Evolutionary conservation across 129 eudicot species (phyloP).

Genomic region (Flaveria brownii): DNA sequence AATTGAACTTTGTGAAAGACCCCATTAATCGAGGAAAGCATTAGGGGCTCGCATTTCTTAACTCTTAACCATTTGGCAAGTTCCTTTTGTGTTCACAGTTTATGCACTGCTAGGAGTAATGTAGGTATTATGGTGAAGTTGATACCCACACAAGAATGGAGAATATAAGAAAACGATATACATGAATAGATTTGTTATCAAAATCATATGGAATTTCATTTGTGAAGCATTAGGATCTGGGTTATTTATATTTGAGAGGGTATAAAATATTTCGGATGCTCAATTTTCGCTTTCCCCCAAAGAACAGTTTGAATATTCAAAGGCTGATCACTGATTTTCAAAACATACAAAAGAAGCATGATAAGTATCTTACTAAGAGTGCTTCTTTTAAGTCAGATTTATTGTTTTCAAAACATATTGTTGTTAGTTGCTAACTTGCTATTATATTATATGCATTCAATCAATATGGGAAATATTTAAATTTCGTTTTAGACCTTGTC

Average conservation of each 20-base stretch:
- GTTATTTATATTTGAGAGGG: not conserved
- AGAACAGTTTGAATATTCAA: not conserved
- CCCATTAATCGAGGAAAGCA: not conserved
- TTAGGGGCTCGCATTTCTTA: not conserved
- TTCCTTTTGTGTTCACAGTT: not conserved
- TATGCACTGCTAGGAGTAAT: constrained; percentile 7
- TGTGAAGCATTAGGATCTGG: not conserved
- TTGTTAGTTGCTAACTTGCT: not conserved
- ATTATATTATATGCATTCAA: not conserved
- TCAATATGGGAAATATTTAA: not conserved
- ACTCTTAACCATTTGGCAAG: not conserved
- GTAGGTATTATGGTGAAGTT: constrained; percentile 15
- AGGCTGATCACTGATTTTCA: constrained; percentile 4
- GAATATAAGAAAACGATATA: not conserved
- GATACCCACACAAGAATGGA: constrained; percentile 6
- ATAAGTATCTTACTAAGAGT: constrained; percentile 2
- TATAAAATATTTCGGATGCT: not conserved
- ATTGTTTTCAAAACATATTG: not conserved
- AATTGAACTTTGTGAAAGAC: constrained; percentile 7
- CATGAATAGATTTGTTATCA: not conserved
- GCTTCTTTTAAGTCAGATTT: constrained; percentile 10
- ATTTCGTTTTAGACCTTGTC: not conserved
- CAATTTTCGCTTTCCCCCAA: not conserved
- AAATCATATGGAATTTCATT: not conserved
- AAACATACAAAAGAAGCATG: constrained; percentile 10